These are phyloP conservation scores for Plasmodium billcollinsi DNA, from an alignment of 169 alveolate species.

Conservation along the genomic window DNA sequence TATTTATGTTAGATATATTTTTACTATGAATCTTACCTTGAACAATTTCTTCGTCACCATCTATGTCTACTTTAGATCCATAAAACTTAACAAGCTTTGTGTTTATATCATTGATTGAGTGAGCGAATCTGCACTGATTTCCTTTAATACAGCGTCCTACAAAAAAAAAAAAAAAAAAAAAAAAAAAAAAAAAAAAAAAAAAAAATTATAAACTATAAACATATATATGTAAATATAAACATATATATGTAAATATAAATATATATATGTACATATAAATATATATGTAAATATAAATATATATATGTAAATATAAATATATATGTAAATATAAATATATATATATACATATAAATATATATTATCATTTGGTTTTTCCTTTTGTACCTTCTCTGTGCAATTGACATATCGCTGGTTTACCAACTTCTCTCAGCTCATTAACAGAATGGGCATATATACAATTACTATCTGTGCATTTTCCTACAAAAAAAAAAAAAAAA, in stretches of 20 bases:
- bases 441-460: conserved; percentile 69
- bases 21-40: no score
- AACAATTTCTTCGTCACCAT: neutral
- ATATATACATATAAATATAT: neutral
- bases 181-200: neutral
- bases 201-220: no score
- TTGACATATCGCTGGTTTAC: conserved; percentile 63
- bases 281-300: neutral
- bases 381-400: conserved; percentile 53
- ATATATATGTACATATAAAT: neutral
- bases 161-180: neutral
- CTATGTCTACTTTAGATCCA: neutral
- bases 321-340: no score
- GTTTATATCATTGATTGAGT: conserved; percentile 60
- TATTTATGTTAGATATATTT: conserved; percentile 10
- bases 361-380: neutral
- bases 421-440: conserved; percentile 66
- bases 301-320: neutral
- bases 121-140: conserved; percentile 62
- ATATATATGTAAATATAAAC: no score
- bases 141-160: conserved; percentile 60
- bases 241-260: neutral
- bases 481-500: conserved; percentile 4
- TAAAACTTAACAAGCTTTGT: conserved; percentile 59
- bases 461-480: conserved; percentile 45